Conservation (phyloP, 768 basidiomycete species). For the Chalciporus chontae region DNA sequence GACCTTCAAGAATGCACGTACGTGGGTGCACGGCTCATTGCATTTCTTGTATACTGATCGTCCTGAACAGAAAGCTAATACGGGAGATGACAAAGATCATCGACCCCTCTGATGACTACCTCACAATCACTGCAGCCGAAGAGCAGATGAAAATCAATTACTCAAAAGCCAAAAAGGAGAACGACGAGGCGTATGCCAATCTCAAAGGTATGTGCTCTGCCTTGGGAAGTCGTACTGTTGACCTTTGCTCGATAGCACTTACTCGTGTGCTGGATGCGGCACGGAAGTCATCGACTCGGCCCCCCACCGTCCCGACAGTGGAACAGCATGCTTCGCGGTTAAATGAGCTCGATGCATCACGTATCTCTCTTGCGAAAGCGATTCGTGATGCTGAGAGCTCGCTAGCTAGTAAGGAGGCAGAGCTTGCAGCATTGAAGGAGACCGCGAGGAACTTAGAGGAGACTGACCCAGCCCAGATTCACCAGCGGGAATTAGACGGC, state of each 20-base stretch:
- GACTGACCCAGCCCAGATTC: constrained; percentile 70
- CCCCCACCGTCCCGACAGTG: constrained; percentile 63
- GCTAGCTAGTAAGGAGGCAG: constrained; percentile 64
- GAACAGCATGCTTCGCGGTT: constrained; percentile 57
- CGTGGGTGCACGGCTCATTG: not conserved
- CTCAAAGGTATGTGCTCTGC: constrained; percentile 49
- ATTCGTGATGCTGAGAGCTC: constrained; percentile 70
- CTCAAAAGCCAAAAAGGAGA: constrained; percentile 56
- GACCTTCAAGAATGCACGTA: constrained; percentile 36
- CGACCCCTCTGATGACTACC: constrained; percentile 75
- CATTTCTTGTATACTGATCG: not conserved
- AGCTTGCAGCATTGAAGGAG: constrained; percentile 65
- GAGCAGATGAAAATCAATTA: constrained; percentile 62
- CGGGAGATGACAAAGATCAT: constrained; percentile 70
- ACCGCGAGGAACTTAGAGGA: constrained; percentile 57
- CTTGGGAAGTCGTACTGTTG: not conserved
- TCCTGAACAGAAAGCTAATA: constrained; percentile 53
- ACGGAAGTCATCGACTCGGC: constrained; percentile 65
- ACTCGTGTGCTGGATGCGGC: constrained; percentile 65
- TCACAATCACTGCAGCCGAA: constrained; percentile 71
- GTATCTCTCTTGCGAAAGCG: constrained; percentile 66
- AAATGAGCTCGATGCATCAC: constrained; percentile 61
- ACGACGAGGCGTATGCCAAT: constrained; percentile 63
- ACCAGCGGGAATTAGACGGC: constrained; percentile 65
- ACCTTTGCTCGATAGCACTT: constrained; percentile 43